Percentiles rank a stretch among this genome's conserved stretches.
Evolutionary conservation across 108 stramenopile genomes (phyloP).

Genomic region (Skeletonema tropicum): DNA sequence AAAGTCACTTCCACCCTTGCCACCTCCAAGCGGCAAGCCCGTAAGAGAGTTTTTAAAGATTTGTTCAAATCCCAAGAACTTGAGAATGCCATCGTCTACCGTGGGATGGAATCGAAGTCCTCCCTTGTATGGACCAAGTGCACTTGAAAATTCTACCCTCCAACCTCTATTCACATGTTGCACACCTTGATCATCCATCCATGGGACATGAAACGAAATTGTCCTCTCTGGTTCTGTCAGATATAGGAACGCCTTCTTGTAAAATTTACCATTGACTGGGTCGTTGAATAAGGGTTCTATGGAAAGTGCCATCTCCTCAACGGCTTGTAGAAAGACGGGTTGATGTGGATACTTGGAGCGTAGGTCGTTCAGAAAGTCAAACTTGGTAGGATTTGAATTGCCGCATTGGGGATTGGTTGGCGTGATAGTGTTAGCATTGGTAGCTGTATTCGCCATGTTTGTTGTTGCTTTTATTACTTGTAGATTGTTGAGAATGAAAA

Average conservation of each 20-base stretch:
- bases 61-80: constrained; percentile 87
- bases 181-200: constrained; percentile 51
- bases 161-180: constrained; percentile 62
- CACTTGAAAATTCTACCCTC: constrained; percentile 85
- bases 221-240: constrained; percentile 83
- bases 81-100: constrained; percentile 83
- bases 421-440: too few relatives aligned
- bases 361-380: constrained; percentile 58
- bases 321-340: constrained; percentile 72
- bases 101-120: constrained; percentile 92
- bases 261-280: constrained; percentile 62
- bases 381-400: constrained; percentile 11
- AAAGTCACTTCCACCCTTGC: constrained; percentile 74
- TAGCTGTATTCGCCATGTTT: neutral
- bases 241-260: constrained; percentile 68
- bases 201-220: constrained; percentile 75
- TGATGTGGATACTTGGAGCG: constrained; percentile 68
- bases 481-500: constrained; percentile 10
- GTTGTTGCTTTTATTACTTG: constrained; percentile 3
- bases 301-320: constrained; percentile 74
- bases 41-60: constrained; percentile 87
- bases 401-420: neutral
- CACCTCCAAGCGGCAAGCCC: constrained; percentile 64
- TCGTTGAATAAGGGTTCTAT: constrained; percentile 66
- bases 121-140: constrained; percentile 95